Evolutionary conservation across 345 rosid species (phyloP), one percentile per base, ranked within the genome.

Genomic region (Arabis hirsuta): DNA sequence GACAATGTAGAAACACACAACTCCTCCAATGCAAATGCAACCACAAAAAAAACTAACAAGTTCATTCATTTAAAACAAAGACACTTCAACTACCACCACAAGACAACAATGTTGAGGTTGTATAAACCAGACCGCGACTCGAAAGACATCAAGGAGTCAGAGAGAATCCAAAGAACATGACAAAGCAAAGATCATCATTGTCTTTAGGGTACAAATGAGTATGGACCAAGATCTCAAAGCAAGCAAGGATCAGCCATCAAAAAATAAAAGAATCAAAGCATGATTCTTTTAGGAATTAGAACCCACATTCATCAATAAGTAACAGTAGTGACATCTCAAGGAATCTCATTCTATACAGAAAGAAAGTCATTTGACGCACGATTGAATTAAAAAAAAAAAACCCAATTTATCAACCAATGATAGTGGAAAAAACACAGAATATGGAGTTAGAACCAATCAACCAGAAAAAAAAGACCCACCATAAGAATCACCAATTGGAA

Each of bases 321-420:
- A 32, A 12, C 55, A 32, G n/a, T 14, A 55, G 71, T 67, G 72
- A 69, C 73, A 69, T 69, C 56, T 39, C 54, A 38, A 31, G 65
- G 80, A 76, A 76, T 69, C 75, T 48, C 43, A 76, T 69, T 70
- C 79, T 50, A 11, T 55, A 57, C 71, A 69, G 11, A 69, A 47
- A 3, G 22, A 55, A 63, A 69, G 55, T 57, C 46, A 20, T 39
- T 10, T 12, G 64, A 58, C 62, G 63, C 64, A 63, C 42, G 44
- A 73, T 47, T 65, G 65, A 22, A 43, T 43, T 13, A n/a, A 13
- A 1, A 27, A 62, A 19, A 19, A 10, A 9, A 65, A n/a, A 47
- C 6, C 6, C 12, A 76, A 47, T 42, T 55, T 29, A 62, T 20
- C 66, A 55, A 69, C 61, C 71, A 76, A 69, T 63, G 61, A 56